A percentile compares a stretch with the other conserved stretches of the same genome.
These are phyloP conservation scores for Penicillium hesseltinei DNA, from an alignment of 2,329 filamentous ascomycete genomes.

Conservation along the genomic window DNA sequence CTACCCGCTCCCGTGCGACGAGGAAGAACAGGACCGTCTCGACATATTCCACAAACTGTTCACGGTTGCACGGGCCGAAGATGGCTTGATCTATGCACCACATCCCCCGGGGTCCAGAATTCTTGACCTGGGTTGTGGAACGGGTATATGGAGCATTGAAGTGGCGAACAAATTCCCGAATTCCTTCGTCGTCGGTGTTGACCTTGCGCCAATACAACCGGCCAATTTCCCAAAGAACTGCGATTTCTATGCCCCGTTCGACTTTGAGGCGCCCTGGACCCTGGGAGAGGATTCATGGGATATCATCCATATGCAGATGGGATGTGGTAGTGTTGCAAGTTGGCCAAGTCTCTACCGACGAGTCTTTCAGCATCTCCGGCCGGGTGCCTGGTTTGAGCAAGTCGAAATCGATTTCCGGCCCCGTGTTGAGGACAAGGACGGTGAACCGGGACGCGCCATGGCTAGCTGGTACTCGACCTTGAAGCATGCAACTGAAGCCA, in stretches of 20 bases:
- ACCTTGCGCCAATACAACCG: conserved; percentile 63
- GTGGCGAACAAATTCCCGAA: conserved; percentile 68
- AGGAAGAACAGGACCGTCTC: conserved; percentile 72
- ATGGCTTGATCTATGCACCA: conserved; percentile 44
- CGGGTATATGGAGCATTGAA: conserved; percentile 87
- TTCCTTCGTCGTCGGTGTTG: conserved; percentile 60
- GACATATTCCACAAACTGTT: conserved; percentile 82
- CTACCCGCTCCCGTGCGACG: conserved; percentile 76
- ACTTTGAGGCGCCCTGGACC: conserved; percentile 76
- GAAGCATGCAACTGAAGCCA: conserved; percentile 64
- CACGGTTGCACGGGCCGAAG: conserved; percentile 57
- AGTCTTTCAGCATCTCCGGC: conserved; percentile 70
- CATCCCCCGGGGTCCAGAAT: conserved; percentile 49
- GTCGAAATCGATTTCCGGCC: conserved; percentile 84
- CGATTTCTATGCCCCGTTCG: conserved; percentile 65
- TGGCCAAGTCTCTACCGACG: conserved; percentile 75
- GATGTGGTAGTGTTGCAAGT: conserved; percentile 71
- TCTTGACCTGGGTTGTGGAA: conserved; percentile 75
- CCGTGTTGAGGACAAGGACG: conserved; percentile 56
- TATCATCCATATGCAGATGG: conserved; percentile 77
- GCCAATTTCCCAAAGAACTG: conserved; percentile 69
- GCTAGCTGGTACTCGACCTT: conserved; percentile 69
- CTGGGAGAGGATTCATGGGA: conserved; percentile 70
- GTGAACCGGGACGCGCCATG: conserved; percentile 51
- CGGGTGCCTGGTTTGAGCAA: conserved; percentile 78